phyloP scores from a whole-genome alignment of 352 stramenopile genomes.

The Globisporangium canariense region DNA sequence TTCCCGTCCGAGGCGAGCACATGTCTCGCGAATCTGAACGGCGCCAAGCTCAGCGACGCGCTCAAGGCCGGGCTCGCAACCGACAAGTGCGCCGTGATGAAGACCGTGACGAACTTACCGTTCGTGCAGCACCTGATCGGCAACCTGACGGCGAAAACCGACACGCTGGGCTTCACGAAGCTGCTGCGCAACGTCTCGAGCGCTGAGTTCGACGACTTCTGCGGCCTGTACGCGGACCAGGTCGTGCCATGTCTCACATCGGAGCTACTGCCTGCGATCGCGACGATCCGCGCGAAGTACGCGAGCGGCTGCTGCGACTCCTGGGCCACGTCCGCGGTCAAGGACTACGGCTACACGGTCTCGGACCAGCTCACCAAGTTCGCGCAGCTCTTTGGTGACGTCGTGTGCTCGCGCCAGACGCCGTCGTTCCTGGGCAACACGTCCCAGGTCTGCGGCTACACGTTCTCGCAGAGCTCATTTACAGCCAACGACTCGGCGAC shows the following conservation, averaged over 20 bases:
- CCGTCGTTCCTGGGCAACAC: constrained; percentile 32
- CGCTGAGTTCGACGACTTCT: constrained; percentile 47
- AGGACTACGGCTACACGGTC: constrained; percentile 56
- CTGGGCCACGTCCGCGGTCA: constrained; percentile 38
- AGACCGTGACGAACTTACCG: constrained; percentile 33
- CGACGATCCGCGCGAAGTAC: constrained; percentile 42
- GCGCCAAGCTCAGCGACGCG: constrained; percentile 34
- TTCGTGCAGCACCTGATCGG: constrained; percentile 37
- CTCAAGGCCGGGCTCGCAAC: constrained; percentile 33
- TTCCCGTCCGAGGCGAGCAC: constrained; percentile 36
- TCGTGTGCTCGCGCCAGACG: constrained; percentile 50
- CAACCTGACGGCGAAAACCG: constrained; percentile 31
- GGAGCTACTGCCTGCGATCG: constrained; percentile 50
- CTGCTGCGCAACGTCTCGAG: constrained; percentile 27
- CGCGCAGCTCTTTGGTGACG: constrained; percentile 45
- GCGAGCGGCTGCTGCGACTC: constrained; percentile 48
- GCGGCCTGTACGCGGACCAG: constrained; percentile 36
- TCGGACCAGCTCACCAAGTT: constrained; percentile 55
- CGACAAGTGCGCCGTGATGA: constrained; percentile 30
- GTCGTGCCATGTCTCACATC: constrained; percentile 49
- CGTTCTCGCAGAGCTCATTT: constrained; percentile 35
- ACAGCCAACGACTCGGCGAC: constrained; percentile 28
- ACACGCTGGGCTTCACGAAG: constrained; percentile 26
- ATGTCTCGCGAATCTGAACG: constrained; percentile 65
- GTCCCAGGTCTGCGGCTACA: constrained; percentile 53